Percentiles rank a stretch among this genome's conserved stretches.
These are phyloP conservation scores for Cordyceps cicadae DNA, from an alignment of 2,329 filamentous ascomycete species.

Conservation along the genomic window DNA sequence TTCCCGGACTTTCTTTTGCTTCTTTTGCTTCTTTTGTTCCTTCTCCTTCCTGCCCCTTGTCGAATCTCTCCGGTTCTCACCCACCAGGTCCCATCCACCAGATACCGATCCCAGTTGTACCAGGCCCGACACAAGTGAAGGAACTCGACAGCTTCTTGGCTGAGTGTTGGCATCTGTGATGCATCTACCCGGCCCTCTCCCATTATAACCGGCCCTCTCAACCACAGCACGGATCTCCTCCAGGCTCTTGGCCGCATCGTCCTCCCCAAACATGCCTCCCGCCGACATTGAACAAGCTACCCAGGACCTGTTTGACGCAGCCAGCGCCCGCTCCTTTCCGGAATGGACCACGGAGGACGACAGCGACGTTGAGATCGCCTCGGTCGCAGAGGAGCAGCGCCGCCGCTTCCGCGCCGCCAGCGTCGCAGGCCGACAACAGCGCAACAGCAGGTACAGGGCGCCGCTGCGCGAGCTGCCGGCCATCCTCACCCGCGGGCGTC, in stretches of 20 bases:
- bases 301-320: neutral
- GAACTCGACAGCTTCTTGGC: neutral
- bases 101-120: no score
- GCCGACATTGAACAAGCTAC: constrained; percentile 1
- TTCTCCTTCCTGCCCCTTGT: constrained; percentile 5
- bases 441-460: neutral
- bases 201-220: neutral
- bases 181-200: neutral
- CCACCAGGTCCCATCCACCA: no score
- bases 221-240: neutral
- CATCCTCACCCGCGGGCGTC: neutral
- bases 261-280: neutral
- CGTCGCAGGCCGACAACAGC: constrained; percentile 1
- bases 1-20: constrained; percentile 12
- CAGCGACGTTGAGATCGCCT: constrained; percentile 8
- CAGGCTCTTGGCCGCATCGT: neutral
- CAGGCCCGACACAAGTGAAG: no score
- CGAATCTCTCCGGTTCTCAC: neutral
- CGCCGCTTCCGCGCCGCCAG: constrained; percentile 5
- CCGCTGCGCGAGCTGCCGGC: neutral
- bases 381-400: constrained; percentile 1
- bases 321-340: neutral
- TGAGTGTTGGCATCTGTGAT: constrained; percentile 5
- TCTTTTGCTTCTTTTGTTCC: constrained; percentile 10
- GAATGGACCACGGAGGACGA: constrained; percentile 8